Conservation (phyloP, 2,329 filamentous ascomycete species). For the Scedosporium dehoogii region DNA sequence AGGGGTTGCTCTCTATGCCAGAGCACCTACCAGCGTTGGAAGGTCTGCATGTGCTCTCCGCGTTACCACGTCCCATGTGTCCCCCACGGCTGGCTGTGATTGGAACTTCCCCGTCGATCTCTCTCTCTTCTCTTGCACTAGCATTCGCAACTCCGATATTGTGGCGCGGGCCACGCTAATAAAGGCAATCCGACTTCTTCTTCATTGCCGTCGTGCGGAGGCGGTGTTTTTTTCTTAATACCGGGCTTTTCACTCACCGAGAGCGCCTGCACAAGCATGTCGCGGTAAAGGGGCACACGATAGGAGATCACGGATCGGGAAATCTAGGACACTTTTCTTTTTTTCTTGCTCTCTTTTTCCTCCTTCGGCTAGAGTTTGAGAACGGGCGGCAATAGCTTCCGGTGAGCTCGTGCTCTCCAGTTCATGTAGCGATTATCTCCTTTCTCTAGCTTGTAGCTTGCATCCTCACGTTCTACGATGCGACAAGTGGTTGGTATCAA, state of each 20-base stretch:
- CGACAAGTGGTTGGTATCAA: no score
- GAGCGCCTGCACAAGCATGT: background rate
- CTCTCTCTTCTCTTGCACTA: background rate
- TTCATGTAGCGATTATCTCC: no score
- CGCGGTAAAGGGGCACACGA: background rate
- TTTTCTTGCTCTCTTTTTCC: slow-evolving; percentile 8
- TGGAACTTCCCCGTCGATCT: background rate
- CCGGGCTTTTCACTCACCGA: background rate
- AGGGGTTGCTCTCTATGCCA: background rate
- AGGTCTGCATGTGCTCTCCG: background rate
- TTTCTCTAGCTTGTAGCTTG: no score
- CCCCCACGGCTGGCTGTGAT: background rate
- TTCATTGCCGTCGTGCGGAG: no score
- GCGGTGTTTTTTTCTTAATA: background rate
- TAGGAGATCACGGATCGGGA: background rate
- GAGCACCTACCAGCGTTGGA: background rate
- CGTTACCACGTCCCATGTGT: background rate
- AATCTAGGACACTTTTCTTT: slow-evolving; percentile 3
- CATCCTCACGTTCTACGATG: no score
- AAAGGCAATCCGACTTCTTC: background rate
- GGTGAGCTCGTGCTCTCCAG: no score
- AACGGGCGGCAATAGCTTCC: no score
- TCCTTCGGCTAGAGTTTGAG: no score
- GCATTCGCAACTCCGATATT: background rate
- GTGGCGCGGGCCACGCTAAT: background rate